Base-by-base conservation (phyloP, 306 rosid genomes). In the Dicorynia guianensis region DNA sequence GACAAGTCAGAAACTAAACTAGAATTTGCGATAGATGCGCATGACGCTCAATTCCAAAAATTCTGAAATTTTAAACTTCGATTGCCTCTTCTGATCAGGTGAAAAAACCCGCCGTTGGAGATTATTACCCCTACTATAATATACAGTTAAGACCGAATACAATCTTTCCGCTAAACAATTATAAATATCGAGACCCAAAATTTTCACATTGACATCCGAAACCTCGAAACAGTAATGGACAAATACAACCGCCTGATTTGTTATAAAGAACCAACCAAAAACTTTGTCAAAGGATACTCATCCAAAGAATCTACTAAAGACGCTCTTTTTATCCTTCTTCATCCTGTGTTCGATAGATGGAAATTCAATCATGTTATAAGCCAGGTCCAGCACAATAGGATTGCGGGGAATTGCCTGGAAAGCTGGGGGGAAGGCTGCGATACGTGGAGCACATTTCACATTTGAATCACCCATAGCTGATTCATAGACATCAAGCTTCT, bases 351-450 rank as follows among this genome's bases (percentile, higher is more conserved):
- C 82, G 30, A 85, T 72, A 57, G 71, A 0, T 62, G 89, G 89
- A 80, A 85, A 85, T 69, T 85, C 89, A 49, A 85, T 82, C 4
- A 12, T 5, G 72, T 82, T 63, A 50, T 75, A 85, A n/a, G 89
- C 86, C 82, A 85, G 74, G 44, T 85, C 89, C 63, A 85, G 71
- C 74, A 85, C 89, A 68, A 85, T 85, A 43, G 89, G 89, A 80
- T 79, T 79, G 11, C 89, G 86, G 8, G 86, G 79, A 34, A 85
- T 68, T 30, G 89, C 79, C 66, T 67, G 77, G 72, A 85, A 85
- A 48, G 86, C 75, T 67, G 86, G 89, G 0, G 89, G 89, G 17
- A 85, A 82, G 67, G 72, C 57, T 54, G 84, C 75, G 62, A 85
- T 82, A 72, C 86, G 89, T 0, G 89, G 86, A 54, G 81, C 74